These are phyloP conservation scores for Venturia pyrina DNA, from an alignment of 2,329 filamentous ascomycete species.

Conservation along the genomic window DNA sequence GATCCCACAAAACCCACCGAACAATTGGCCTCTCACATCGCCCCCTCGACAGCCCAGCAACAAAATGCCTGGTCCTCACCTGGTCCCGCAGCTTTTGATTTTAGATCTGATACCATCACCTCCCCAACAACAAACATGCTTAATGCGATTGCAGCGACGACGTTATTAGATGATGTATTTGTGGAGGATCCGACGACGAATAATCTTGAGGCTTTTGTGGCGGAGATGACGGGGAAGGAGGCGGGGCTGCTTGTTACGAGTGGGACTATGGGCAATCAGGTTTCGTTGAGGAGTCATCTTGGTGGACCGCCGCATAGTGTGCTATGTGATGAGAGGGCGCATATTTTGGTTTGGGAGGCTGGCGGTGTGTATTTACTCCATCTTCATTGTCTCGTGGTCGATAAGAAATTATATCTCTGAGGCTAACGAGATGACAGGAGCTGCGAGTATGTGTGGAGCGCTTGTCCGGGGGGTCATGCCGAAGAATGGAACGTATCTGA, in stretches of 20 bases:
- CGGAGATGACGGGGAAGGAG: slow-evolving; percentile 63
- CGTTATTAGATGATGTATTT: slow-evolving; percentile 76
- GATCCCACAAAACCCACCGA: neutral
- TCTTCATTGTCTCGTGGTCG: too few relatives aligned
- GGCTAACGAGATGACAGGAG: slow-evolving; percentile 18
- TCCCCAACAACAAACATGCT: slow-evolving; percentile 76
- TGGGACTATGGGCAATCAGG: slow-evolving; percentile 90
- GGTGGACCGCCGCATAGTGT: slow-evolving; percentile 70
- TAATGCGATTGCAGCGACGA: slow-evolving; percentile 60
- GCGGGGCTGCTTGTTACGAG: slow-evolving; percentile 72
- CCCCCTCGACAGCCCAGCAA: neutral
- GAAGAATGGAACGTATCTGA: slow-evolving; percentile 61
- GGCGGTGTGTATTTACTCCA: slow-evolving; percentile 35
- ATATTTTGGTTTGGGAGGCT: slow-evolving; percentile 63
- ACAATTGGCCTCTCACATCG: neutral
- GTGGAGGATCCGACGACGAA: slow-evolving; percentile 70
- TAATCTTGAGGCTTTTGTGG: slow-evolving; percentile 64
- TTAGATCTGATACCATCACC: slow-evolving; percentile 52
- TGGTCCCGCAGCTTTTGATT: slow-evolving; percentile 13
- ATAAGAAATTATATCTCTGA: too few relatives aligned
- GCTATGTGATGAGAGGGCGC: slow-evolving; percentile 67
- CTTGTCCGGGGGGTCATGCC: slow-evolving; percentile 57
- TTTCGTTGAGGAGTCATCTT: slow-evolving; percentile 69
- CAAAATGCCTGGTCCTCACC: slow-evolving; percentile 13
- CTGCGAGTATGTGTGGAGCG: slow-evolving; percentile 62